These are phyloP conservation scores for Cryphonectria naterciae DNA, from an alignment of 2,329 filamentous ascomycete genomes.

Conservation along the genomic window DNA sequence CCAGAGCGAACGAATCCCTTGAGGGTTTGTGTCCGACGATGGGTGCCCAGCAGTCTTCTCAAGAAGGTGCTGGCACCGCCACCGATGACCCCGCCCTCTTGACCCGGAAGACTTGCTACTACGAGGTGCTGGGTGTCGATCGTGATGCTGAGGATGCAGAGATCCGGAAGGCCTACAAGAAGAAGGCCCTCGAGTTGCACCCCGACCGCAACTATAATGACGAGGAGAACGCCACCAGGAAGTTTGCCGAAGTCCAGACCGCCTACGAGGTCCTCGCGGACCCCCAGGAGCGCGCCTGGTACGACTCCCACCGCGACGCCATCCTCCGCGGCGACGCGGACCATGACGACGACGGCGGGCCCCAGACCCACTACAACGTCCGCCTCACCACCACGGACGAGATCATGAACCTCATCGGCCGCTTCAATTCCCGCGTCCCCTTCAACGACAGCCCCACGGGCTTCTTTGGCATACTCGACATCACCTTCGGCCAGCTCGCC, in stretches of 20 bases:
- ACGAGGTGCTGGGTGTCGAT: constrained; percentile 79
- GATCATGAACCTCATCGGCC: constrained; percentile 75
- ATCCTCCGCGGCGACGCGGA: constrained; percentile 73
- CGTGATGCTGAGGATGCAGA: constrained; percentile 79
- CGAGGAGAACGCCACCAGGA: constrained; percentile 77
- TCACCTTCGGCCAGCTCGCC: constrained; percentile 79
- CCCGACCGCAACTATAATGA: constrained; percentile 92
- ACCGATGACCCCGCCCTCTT: constrained; percentile 32
- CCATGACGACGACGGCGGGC: constrained; percentile 38
- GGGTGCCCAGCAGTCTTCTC: constrained; percentile 61
- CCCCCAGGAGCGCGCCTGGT: constrained; percentile 94
- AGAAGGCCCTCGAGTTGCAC: constrained; percentile 89
- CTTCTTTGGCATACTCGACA: constrained; percentile 80
- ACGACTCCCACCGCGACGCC: constrained; percentile 88
- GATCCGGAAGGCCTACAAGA: constrained; percentile 93
- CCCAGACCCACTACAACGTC: constrained; percentile 57
- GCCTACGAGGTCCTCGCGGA: constrained; percentile 97
- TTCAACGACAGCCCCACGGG: constrained; percentile 80
- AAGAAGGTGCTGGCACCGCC: constrained; percentile 34
- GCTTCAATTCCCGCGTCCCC: constrained; percentile 76
- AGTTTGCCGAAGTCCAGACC: constrained; percentile 89
- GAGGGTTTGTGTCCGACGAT: constrained; percentile 39
- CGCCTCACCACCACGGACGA: constrained; percentile 80
- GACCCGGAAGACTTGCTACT: constrained; percentile 73
- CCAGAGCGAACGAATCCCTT: neutral